These are phyloP conservation scores for Trichoderma parareesei DNA, from an alignment of 495 filamentous ascomycete species.

Conservation along the genomic window DNA sequence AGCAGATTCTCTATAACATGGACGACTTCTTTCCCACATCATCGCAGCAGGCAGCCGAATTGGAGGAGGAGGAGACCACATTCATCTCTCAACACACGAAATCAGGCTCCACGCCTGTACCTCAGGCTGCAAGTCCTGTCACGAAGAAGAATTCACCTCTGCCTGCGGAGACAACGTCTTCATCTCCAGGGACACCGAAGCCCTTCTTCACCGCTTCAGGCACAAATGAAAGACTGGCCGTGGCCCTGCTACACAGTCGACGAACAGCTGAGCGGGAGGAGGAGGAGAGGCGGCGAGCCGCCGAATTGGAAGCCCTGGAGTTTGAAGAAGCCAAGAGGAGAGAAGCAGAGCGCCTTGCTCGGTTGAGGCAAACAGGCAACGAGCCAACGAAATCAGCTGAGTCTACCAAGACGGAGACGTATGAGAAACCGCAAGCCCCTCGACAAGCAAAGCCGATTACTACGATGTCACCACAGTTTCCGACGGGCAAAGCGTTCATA, in stretches of 20 bases:
- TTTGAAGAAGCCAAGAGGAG: conserved; percentile 18
- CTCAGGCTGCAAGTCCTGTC: neutral
- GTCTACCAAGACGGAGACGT: neutral
- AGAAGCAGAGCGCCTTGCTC: conserved; percentile 2
- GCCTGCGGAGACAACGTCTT: conserved; percentile 16
- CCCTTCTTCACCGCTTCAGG: conserved; percentile 13
- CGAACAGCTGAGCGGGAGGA: conserved; percentile 8
- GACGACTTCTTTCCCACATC: conserved; percentile 42
- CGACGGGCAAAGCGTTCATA: neutral
- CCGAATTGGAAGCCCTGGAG: conserved; percentile 20
- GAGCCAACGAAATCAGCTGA: neutral
- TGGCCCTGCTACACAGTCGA: conserved; percentile 9
- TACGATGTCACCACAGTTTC: neutral
- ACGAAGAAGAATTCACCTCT: neutral
- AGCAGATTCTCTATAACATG: conserved; percentile 38
- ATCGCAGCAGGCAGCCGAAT: conserved; percentile 38
- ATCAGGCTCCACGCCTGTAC: neutral
- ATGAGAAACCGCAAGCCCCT: neutral
- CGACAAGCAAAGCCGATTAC: neutral
- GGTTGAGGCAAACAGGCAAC: neutral
- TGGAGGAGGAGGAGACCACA: conserved; percentile 23
- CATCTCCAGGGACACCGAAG: conserved; percentile 14
- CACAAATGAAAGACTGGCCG: neutral
- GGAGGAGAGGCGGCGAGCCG: neutral
- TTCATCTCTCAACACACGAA: neutral